A percentile compares a stretch with the other conserved stretches of the same genome.
phyloP scores from a whole-genome alignment of 139 green algal species.

The Chlorella sp. region DNA sequence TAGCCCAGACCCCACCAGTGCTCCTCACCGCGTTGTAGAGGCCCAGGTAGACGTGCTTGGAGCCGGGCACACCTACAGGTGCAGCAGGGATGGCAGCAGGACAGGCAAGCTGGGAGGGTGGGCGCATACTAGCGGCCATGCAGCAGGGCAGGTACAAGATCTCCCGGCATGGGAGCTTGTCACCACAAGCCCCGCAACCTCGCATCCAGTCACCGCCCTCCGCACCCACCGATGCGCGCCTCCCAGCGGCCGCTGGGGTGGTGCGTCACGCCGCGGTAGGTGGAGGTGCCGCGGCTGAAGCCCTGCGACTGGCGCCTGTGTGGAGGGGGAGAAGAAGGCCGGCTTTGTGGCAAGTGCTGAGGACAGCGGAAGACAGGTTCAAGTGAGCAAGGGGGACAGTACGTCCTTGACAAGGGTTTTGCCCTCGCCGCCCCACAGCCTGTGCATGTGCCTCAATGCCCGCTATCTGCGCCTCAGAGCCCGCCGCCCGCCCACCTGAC shows the following conservation, averaged over 20 bases:
- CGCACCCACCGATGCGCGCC: constrained; percentile 68
- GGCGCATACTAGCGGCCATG: no score
- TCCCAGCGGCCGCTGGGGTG: constrained; percentile 89
- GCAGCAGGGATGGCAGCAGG: no score
- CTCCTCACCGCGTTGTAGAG: constrained; percentile 62
- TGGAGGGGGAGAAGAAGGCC: no score
- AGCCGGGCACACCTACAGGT: constrained; percentile 68
- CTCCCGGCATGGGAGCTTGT: no score
- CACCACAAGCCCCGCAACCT: no score
- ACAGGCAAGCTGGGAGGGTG: no score
- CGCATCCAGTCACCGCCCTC: no score
- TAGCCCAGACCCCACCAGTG: neutral
- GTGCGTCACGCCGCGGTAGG: constrained; percentile 83
- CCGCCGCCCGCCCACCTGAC: constrained; percentile 66
- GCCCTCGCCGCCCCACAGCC: no score
- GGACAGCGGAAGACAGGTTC: no score
- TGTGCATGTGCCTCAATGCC: neutral
- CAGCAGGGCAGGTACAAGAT: no score
- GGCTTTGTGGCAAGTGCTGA: neutral
- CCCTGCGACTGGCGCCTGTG: constrained; percentile 69
- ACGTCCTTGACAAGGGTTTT: no score
- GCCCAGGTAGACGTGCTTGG: constrained; percentile 92
- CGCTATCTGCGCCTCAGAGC: neutral
- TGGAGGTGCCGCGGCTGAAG: constrained; percentile 84
- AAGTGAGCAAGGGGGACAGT: no score